phyloP scores from a whole-genome alignment of 2,329 filamentous ascomycete species.

The Microdochium paspali region DNA sequence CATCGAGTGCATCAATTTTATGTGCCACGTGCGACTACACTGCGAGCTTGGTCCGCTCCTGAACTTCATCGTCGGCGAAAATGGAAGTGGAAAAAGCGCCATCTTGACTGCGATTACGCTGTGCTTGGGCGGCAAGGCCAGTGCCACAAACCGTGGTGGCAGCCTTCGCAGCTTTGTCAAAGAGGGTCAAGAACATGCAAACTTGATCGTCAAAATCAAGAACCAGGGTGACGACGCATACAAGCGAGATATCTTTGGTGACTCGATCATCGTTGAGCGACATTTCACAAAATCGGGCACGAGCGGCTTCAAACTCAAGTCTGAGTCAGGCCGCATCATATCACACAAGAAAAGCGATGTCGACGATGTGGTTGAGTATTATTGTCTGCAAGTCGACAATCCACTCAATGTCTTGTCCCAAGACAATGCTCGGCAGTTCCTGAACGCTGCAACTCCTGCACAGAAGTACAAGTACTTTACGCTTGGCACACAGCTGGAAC shows the following conservation, averaged over 20 bases:
- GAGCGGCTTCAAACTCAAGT: slow-evolving; percentile 84
- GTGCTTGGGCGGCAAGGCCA: slow-evolving; percentile 90
- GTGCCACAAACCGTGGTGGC: slow-evolving; percentile 82
- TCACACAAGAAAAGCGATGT: slow-evolving; percentile 81
- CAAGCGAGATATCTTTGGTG: slow-evolving; percentile 71
- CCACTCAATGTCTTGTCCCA: slow-evolving; percentile 93
- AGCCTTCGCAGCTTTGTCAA: slow-evolving; percentile 89
- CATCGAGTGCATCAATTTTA: slow-evolving; percentile 85
- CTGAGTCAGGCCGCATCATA: slow-evolving; percentile 56
- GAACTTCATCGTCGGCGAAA: slow-evolving; percentile 97
- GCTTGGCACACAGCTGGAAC: slow-evolving; percentile 86
- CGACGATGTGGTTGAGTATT: slow-evolving; percentile 89
- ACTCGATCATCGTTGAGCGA: slow-evolving; percentile 83
- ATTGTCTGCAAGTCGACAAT: slow-evolving; percentile 89
- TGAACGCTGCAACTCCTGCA: slow-evolving; percentile 71
- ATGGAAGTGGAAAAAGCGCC: slow-evolving; percentile 95
- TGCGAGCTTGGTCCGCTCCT: slow-evolving; percentile 87
- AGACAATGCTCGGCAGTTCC: slow-evolving; percentile 87
- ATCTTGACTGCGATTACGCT: slow-evolving; percentile 87
- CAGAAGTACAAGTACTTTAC: slow-evolving; percentile 97
- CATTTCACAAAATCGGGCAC: slow-evolving; percentile 68
- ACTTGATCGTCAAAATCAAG: slow-evolving; percentile 77
- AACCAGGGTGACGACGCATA: slow-evolving; percentile 83
- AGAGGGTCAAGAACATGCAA: slow-evolving; percentile 68
- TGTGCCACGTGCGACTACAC: slow-evolving; percentile 81